Conservation (phyloP, 306 rosid genomes). For the Vachellia collinsii region DNA sequence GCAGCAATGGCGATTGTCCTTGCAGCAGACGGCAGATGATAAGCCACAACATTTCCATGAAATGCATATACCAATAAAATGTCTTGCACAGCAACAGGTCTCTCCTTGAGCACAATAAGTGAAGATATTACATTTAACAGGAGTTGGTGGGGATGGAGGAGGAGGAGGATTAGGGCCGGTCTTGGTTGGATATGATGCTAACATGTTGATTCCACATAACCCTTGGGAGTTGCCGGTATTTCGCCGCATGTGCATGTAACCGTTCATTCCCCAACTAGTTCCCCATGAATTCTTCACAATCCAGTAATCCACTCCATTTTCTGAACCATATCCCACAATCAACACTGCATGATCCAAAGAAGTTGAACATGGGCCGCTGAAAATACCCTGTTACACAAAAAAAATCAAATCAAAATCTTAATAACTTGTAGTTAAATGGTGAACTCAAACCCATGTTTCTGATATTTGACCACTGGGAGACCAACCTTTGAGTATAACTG, state of each 20-base stretch:
- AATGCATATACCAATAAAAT: slow-evolving; percentile 70
- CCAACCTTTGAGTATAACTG: slow-evolving; percentile 85
- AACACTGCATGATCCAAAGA: slow-evolving; percentile 87
- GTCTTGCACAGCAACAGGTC: slow-evolving; percentile 78
- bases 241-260: slow-evolving; percentile 70
- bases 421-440: not conserved
- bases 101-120: slow-evolving; percentile 63
- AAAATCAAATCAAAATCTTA: slow-evolving; percentile 15
- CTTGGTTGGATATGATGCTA: slow-evolving; percentile 86
- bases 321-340: slow-evolving; percentile 87
- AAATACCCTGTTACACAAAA: slow-evolving; percentile 69
- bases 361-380: slow-evolving; percentile 84
- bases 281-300: slow-evolving; percentile 96
- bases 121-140: slow-evolving; percentile 38
- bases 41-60: slow-evolving; percentile 74
- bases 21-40: slow-evolving; percentile 75
- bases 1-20: slow-evolving; percentile 73
- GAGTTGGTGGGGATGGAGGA: slow-evolving; percentile 74
- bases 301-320: slow-evolving; percentile 87
- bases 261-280: slow-evolving; percentile 79
- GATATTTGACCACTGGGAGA: slow-evolving; percentile 23
- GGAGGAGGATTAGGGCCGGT: slow-evolving; percentile 77
- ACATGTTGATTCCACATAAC: slow-evolving; percentile 82
- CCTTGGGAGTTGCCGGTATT: slow-evolving; percentile 62
- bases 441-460: slow-evolving; percentile 16